Evolutionary conservation across 768 basidiomycete species (phyloP).

Genomic region (Candolleomyces aberdarensis): DNA sequence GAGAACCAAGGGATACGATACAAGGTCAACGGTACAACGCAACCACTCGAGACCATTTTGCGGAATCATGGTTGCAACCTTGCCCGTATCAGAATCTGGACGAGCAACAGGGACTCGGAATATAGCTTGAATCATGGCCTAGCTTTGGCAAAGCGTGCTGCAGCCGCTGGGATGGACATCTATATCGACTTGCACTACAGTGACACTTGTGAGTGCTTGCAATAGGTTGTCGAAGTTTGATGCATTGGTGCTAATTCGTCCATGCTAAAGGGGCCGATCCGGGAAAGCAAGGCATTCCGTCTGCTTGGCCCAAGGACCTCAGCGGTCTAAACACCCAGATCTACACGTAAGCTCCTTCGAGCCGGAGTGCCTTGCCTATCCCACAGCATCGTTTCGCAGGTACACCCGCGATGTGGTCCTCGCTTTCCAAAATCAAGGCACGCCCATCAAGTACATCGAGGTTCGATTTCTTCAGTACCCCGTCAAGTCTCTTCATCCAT

Average conservation of each 20-base stretch:
- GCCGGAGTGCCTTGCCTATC: not conserved
- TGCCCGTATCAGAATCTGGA: conserved; percentile 62
- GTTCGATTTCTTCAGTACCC: conserved; percentile 20
- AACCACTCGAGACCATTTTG: conserved; percentile 50
- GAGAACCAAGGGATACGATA: conserved; percentile 47
- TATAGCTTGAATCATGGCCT: conserved; percentile 54
- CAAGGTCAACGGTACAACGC: conserved; percentile 35
- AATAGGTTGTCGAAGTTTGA: not conserved
- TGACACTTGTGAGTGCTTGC: conserved; percentile 48
- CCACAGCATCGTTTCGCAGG: conserved; percentile 20
- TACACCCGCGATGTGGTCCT: conserved; percentile 52
- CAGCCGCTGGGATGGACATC: conserved; percentile 53
- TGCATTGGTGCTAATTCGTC: not conserved
- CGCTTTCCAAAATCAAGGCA: conserved; percentile 51
- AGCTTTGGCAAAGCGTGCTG: conserved; percentile 50
- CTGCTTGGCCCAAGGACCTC: conserved; percentile 50
- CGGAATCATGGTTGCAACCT: conserved; percentile 52
- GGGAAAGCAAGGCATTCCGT: conserved; percentile 56
- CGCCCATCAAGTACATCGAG: conserved; percentile 50
- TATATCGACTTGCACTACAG: conserved; percentile 60
- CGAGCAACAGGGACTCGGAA: conserved; percentile 45
- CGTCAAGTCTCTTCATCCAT: not conserved
- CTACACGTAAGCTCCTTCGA: conserved; percentile 33
- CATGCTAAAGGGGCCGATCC: conserved; percentile 55
- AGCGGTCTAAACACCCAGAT: conserved; percentile 54